Conservation (phyloP, 345 rosid species). For the Gossypium ekmanianum region DNA sequence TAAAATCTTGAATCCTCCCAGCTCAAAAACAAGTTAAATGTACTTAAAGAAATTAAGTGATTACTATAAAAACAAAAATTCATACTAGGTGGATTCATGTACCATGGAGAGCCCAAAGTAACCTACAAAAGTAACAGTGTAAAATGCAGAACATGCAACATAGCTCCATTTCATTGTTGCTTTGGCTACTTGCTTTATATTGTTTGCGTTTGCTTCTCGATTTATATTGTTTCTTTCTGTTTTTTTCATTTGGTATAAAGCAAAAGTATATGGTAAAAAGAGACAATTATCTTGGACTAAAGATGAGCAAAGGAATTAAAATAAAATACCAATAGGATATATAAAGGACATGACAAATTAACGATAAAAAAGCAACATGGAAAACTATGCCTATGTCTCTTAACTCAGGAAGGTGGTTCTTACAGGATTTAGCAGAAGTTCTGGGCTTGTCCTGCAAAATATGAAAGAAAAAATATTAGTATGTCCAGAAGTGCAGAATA, state of each 20-base stretch:
- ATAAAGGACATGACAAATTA: conserved; percentile 7
- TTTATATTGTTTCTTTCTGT: not conserved
- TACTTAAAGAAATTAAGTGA: not conserved
- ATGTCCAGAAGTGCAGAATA: not conserved
- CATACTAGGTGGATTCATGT: not conserved
- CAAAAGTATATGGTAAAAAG: not conserved
- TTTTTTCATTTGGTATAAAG: not conserved
- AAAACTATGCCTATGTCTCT: conserved; percentile 4
- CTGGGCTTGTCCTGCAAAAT: conserved; percentile 85
- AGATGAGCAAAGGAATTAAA: not conserved
- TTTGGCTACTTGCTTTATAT: not conserved
- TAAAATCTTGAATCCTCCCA: not conserved
- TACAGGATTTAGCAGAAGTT: conserved; percentile 92
- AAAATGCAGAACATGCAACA: not conserved
- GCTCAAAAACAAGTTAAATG: conserved; percentile 5
- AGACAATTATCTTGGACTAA: not conserved
- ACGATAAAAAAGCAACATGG: conserved; percentile 11
- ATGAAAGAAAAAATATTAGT: conserved; percentile 6
- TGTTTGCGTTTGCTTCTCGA: not conserved
- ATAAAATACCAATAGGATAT: not conserved
- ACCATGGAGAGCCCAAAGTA: not conserved
- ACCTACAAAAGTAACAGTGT: not conserved
- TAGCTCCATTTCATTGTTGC: not conserved
- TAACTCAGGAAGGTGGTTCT: conserved; percentile 31
- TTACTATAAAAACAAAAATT: not conserved